Evolutionary conservation across 2,329 filamentous ascomycete genomes (phyloP), one percentile per base, ranked within the genome.

Genomic region (Thelonectria blattea): DNA sequence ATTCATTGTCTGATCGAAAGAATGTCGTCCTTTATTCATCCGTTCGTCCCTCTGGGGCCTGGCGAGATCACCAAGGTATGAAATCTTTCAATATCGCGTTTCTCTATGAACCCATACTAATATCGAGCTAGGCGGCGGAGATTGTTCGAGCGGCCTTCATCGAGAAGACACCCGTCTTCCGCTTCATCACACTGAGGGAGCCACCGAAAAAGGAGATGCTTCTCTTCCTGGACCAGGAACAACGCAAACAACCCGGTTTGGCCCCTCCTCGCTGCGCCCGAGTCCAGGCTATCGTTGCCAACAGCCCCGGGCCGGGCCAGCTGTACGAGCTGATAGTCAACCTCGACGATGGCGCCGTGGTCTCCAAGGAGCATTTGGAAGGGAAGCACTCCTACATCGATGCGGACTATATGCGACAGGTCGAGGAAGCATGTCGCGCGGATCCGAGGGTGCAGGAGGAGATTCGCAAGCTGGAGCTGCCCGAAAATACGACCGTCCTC

Each of bases 141-240:
- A 58, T 72, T 37, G 69, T 67, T 0, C 66, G 65, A 1, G 56
- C 63, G 1, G 57, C 60, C 11, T 74, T 75, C 37, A 42, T 60
- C 5, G 54, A 20, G 0, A 54, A 64, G 11, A 62, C 64, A 2
- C 64, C 73, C 8, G 76, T 78, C 56, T 86, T 85, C 65, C 78
- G 82, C 3, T 78, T 81, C 56, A 80, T 85, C 61, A 82, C 80
- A 0, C 75, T 86, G 10, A 70, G 71, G 14, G 83, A 86, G 61
- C 83, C 83, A 0, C 71, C 74, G 1, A 86, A 86, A 70, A 68
- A 72, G n/a, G 71, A 76, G 15, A 76, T 85, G 74, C 62, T 81
- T 5, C 57, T 55, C 0, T 85, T 77, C 55, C 73, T 86, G 0
- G 78, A 81, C 5, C 66, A 62, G 3, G 79, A 83, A 50, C 76